Conservation (phyloP, 2,329 filamentous ascomycete genomes). For the Aspergillus transmontanensis region DNA sequence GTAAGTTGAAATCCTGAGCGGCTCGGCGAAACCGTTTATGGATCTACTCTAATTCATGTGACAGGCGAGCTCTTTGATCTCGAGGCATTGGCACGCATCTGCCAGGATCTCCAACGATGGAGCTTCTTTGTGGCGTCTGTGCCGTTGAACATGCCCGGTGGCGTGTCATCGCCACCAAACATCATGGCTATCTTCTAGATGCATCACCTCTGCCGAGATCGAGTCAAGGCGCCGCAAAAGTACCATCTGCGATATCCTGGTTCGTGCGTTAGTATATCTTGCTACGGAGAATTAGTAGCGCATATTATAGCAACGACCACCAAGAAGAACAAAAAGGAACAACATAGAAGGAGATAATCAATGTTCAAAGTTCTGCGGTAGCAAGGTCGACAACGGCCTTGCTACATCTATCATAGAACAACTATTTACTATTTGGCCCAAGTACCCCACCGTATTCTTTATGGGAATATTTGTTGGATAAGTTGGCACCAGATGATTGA, state of each 20-base stretch:
- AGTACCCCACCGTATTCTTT: neutral
- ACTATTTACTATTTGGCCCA: neutral
- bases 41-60: slow-evolving; percentile 9
- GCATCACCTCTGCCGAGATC: neutral
- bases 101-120: slow-evolving; percentile 45
- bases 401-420: neutral
- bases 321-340: neutral
- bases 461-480: neutral
- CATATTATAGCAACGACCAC: neutral
- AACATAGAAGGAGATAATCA: neutral
- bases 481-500: neutral
- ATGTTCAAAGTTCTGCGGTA: neutral
- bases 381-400: neutral
- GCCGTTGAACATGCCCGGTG: slow-evolving; percentile 54
- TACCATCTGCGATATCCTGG: neutral
- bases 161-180: slow-evolving; percentile 50
- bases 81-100: slow-evolving; percentile 43
- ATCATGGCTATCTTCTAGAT: slow-evolving; percentile 48
- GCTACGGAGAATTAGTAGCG: neutral
- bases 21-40: neutral
- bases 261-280: neutral
- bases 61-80: slow-evolving; percentile 51
- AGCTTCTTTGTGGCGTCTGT: slow-evolving; percentile 54
- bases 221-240: neutral
- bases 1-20: slow-evolving; percentile 30